A percentile compares a stretch with the other conserved stretches of the same genome.
Conservation (phyloP, 208 protist genomes). For the Wallacemonas rigidus region DNA sequence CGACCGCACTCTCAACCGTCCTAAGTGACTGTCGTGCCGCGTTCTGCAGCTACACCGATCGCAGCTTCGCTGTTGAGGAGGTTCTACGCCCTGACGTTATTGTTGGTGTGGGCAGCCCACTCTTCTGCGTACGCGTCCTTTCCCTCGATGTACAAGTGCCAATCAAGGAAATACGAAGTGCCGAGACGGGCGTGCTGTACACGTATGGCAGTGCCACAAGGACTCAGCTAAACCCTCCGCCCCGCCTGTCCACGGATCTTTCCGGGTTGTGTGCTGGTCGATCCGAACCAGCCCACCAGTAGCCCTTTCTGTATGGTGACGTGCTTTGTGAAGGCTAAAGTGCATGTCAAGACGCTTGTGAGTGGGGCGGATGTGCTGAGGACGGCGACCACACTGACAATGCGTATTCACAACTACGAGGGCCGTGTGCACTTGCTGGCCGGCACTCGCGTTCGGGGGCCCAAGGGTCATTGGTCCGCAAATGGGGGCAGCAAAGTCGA, state of each 20-base stretch:
- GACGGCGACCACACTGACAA: background rate
- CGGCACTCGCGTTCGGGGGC: background rate
- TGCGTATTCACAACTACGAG: constrained; percentile 4
- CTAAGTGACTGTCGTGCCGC: too few species aligned
- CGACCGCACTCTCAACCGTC: background rate
- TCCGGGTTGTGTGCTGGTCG: constrained; percentile 5
- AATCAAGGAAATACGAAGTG: background rate
- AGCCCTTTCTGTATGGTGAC: background rate
- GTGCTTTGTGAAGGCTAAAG: background rate
- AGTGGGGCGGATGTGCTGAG: background rate
- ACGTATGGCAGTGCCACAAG: background rate
- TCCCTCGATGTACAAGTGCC: background rate
- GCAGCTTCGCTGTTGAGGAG: background rate
- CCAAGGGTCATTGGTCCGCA: background rate
- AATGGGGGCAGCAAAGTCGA: background rate
- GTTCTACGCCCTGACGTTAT: background rate
- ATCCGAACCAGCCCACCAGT: background rate
- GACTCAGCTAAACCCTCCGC: background rate
- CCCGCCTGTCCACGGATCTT: background rate
- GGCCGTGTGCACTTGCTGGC: background rate
- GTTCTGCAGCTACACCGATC: too few species aligned
- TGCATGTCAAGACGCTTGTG: background rate
- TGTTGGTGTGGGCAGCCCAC: background rate
- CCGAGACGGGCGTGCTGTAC: background rate
- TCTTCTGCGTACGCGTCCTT: background rate